phyloP scores from a whole-genome alignment of 352 stramenopile genomes.

The Pilasporangium apinafurcum region DNA sequence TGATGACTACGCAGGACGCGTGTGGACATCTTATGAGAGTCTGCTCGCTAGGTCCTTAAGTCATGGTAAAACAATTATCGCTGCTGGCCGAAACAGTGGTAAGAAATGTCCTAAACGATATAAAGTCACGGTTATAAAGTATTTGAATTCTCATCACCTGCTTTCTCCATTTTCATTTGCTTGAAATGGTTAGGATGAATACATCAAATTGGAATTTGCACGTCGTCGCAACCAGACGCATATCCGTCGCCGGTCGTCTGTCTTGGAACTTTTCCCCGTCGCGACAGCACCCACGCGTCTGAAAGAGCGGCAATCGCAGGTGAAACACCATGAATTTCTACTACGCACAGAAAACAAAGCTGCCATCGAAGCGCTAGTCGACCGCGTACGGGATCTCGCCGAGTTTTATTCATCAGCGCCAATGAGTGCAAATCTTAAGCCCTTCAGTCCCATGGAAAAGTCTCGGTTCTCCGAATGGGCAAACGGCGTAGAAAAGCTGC shows the following conservation, averaged over 20 bases:
- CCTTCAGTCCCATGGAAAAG: constrained; percentile 46
- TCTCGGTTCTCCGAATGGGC: constrained; percentile 37
- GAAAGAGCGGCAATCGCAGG: constrained; percentile 38
- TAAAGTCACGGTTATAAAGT: too few species aligned
- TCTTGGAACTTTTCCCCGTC: constrained; percentile 43
- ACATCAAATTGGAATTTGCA: constrained; percentile 47
- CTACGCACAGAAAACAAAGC: constrained; percentile 39
- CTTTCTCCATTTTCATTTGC: too few species aligned
- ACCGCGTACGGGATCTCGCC: constrained; percentile 29
- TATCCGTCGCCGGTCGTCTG: constrained; percentile 30
- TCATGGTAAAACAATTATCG: too few species aligned
- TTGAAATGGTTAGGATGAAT: constrained; percentile 46
- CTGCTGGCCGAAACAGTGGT: too few species aligned
- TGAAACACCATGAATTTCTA: constrained; percentile 43
- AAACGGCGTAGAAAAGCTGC: constrained; percentile 20
- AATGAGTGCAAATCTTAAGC: not conserved
- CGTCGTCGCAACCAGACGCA: constrained; percentile 37
- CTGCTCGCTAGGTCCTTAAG: too few species aligned
- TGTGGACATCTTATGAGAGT: too few species aligned
- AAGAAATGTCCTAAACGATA: too few species aligned
- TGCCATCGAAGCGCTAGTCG: constrained; percentile 29
- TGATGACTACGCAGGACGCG: too few species aligned
- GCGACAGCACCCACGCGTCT: constrained; percentile 23
- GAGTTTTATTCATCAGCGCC: constrained; percentile 7
- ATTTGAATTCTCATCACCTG: too few species aligned